Base-by-base conservation (phyloP, 768 basidiomycete genomes). In the Trametes cingulata region DNA sequence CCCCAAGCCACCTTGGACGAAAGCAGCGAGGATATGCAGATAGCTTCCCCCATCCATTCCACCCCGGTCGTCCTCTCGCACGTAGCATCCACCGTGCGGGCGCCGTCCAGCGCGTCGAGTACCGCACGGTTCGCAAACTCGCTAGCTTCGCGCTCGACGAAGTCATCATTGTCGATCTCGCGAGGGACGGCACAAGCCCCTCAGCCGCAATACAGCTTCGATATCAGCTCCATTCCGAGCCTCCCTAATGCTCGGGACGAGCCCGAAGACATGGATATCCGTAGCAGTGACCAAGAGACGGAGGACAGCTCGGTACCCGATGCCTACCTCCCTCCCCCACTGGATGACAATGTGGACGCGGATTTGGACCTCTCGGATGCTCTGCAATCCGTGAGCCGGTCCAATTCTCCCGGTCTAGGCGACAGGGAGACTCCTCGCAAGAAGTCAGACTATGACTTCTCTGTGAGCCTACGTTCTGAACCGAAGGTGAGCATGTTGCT, bases 21-120 rank as follows among this genome's bases (percentile, higher is more conserved):
- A 17, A 60, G 60, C 39, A 72, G 74, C 29, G 69, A 80, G 13
- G 74, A 77, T 9, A 74, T 80, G 12, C 88, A 87, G 6, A 76
- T 86, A 9, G 52, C 56, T 3, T 63, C 61, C 5, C 61, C 86
- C 88, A 61, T 91, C 87, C 1, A 92, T 86, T 1, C 90, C 87
- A 36, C 78, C 80, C 2, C 75, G 80, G 6, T 72, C 75, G 12
- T 80, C 78, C 2, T 80, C 80, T 45, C 78, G 83, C 58, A 76
- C 24, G 81, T 79, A 12, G 79, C 81, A 20, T 77, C 82, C 25
- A 77, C 78, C 9, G 75, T 84, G 49, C 78, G 80, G 70, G 60
- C 84, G 66, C 75, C 84, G 71, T 67, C 83, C 60, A 73, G 81
- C 75, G 66, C 86, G 71, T 76, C 74, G 6, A 83, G 82, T 60